phyloP scores from a whole-genome alignment of 768 basidiomycete species.

The Lactifluus echinatus region DNA sequence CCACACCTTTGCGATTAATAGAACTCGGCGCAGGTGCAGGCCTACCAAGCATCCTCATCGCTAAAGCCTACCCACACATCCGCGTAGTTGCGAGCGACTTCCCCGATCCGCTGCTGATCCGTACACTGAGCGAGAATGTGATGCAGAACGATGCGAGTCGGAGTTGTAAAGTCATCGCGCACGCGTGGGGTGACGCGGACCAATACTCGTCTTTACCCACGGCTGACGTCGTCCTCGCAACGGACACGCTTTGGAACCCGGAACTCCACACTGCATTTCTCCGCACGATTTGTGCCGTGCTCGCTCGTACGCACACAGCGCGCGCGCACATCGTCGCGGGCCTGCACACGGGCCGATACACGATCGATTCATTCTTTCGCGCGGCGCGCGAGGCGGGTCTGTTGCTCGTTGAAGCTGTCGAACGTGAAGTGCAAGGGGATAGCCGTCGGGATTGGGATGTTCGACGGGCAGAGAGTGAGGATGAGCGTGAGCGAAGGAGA shows the following conservation, averaged over 20 bases:
- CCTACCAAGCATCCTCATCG: conserved; percentile 60
- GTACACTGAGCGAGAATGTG: conserved; percentile 50
- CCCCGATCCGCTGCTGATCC: conserved; percentile 55
- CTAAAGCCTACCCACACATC: conserved; percentile 36
- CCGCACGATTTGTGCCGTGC: conserved; percentile 39
- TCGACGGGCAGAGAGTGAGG: conserved; percentile 42
- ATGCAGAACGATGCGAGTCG: conserved; percentile 37
- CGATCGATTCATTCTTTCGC: conserved; percentile 52
- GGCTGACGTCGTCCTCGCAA: conserved; percentile 54
- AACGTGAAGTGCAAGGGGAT: conserved; percentile 39
- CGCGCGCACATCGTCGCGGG: conserved; percentile 64
- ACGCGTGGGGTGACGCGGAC: conserved; percentile 58
- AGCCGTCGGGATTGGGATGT: conserved; percentile 44
- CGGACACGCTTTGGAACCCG: conserved; percentile 75
- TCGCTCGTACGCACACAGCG: conserved; percentile 36
- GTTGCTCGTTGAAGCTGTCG: conserved; percentile 35
- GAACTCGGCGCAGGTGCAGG: conserved; percentile 73
- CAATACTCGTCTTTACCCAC: conserved; percentile 25
- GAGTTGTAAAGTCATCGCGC: conserved; percentile 46
- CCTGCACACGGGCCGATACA: conserved; percentile 68
- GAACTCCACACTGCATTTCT: conserved; percentile 49
- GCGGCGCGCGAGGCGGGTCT: conserved; percentile 35
- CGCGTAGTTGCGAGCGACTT: conserved; percentile 58
- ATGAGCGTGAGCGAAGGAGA: conserved; percentile 56
- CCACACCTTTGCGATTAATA: conserved; percentile 33